Conservation (phyloP, 2,329 filamentous ascomycete species). For the Paecilomyces dactylethromorphus region DNA sequence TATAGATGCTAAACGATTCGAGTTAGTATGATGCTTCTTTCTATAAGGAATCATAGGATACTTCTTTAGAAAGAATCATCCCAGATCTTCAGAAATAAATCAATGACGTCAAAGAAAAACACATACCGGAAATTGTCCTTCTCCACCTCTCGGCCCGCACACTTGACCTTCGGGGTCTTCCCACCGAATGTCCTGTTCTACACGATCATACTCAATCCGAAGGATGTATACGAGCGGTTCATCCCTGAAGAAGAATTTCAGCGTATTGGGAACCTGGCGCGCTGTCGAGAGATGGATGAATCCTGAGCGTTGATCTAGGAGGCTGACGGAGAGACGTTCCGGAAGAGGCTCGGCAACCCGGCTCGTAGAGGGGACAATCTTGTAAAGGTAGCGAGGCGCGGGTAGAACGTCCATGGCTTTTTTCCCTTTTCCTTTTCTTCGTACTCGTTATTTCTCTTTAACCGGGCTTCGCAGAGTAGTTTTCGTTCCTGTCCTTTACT, state of each 20-base stretch:
- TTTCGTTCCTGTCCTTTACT: background rate
- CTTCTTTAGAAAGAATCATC: background rate
- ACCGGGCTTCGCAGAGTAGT: background rate
- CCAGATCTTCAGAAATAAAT: background rate
- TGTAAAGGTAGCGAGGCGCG: slow-evolving; percentile 31
- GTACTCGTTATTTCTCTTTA: background rate
- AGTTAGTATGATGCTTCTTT: background rate
- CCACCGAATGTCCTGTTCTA: slow-evolving; percentile 26
- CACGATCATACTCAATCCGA: slow-evolving; percentile 25
- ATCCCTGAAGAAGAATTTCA: slow-evolving; percentile 31
- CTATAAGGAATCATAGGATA: too few relatives aligned
- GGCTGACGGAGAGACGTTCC: slow-evolving; percentile 28
- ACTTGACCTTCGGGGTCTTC: slow-evolving; percentile 31
- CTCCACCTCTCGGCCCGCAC: slow-evolving; percentile 27
- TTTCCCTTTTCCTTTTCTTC: background rate
- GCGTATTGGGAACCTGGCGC: slow-evolving; percentile 30
- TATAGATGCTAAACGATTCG: slow-evolving; percentile 26
- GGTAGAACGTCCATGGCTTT: slow-evolving; percentile 12
- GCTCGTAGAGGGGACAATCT: slow-evolving; percentile 28
- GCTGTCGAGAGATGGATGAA: slow-evolving; percentile 35
- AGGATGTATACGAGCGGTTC: slow-evolving; percentile 31
- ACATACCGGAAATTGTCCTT: slow-evolving; percentile 35
- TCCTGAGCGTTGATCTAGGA: slow-evolving; percentile 27
- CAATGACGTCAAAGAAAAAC: background rate
- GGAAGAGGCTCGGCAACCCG: slow-evolving; percentile 30